Base-by-base conservation (phyloP, 441 rosid species). In the Arabidopsis lyrata region DNA sequence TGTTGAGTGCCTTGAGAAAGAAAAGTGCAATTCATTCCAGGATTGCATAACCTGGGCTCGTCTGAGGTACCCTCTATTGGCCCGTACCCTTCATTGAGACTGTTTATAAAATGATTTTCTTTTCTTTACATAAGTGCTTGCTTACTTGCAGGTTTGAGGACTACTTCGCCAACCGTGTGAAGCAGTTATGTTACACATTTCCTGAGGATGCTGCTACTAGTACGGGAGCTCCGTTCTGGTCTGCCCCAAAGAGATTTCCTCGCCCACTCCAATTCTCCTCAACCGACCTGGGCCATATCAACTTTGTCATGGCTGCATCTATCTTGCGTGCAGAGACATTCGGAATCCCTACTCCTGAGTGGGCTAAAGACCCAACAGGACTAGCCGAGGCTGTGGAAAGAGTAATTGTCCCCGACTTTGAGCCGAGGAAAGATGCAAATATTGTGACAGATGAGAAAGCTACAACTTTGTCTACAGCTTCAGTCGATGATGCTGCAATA, bases 361-460 rank as follows among this genome's bases (percentile, higher is more conserved):
- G 92, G 97, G 85, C 85, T 50, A 88, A 83, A 84, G 62, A 82
- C 80, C 84, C 94, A 6, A 71, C 70, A 31, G 87, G 78, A 79
- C 55, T 88, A 15, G 88, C 92, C 0, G 88, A 87, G 73, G 98
- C 97, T 50, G 84, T 88, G 72, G 85, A 84, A 57, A 84, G 72
- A 47, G 96, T 90, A 77, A 85, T 85, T 12, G 98, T 93, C 56
- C 97, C 97, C 5, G 91, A 93, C 45, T 95, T 95, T 76, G 84
- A 85, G 83, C 98, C 98, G 3, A 86, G 77, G 86, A 82, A 93
- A 27, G 86, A 83, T 71, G 95, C 84, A n/a, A 87, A 87, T 73
- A 93, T 95, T 70, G 94, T 83, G 80, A 93, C 97, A 5, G 98
- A 95, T 81, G 99, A 95, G 88, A 95, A 95, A 78, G 98, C 97